Evolutionary conservation across 768 basidiomycete genomes (phyloP).

Genomic region (Leccinum longicurvipes): DNA sequence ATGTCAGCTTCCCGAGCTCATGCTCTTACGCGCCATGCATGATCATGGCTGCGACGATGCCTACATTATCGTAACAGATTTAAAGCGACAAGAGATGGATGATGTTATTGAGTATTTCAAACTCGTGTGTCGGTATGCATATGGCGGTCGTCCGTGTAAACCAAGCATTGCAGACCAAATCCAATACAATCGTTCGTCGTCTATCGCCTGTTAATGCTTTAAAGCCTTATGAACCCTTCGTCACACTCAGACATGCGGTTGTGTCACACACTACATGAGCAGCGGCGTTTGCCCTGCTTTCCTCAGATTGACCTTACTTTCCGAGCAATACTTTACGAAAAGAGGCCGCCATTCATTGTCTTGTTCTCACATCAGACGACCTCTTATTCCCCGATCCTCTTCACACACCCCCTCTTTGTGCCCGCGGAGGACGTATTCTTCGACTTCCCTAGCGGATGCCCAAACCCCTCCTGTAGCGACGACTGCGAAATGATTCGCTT

Average conservation of each 20-base stretch:
- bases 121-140: constrained; percentile 63
- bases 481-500: constrained; percentile 84
- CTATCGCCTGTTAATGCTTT: constrained; percentile 1
- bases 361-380: constrained; percentile 79
- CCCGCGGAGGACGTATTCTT: constrained; percentile 70
- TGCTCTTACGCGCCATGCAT: constrained; percentile 79
- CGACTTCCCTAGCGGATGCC: constrained; percentile 77
- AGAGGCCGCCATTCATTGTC: constrained; percentile 71
- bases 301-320: constrained; percentile 78
- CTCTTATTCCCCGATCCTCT: constrained; percentile 79
- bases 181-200: constrained; percentile 62
- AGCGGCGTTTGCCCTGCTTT: constrained; percentile 75
- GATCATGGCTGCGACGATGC: constrained; percentile 77
- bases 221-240: constrained; percentile 4
- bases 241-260: constrained; percentile 55
- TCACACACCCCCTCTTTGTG: constrained; percentile 68
- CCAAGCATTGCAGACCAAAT: constrained; percentile 65
- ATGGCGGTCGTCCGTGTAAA: constrained; percentile 57
- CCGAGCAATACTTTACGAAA: constrained; percentile 73
- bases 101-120: constrained; percentile 78
- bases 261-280: constrained; percentile 60
- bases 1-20: constrained; percentile 68
- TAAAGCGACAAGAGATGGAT: constrained; percentile 79
- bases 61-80: constrained; percentile 74
- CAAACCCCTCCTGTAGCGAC: constrained; percentile 74